A percentile compares a stretch with the other conserved stretches of the same genome.
These are phyloP conservation scores for Mycogone perniciosa DNA, from an alignment of 2,329 filamentous ascomycete genomes.

Conservation along the genomic window DNA sequence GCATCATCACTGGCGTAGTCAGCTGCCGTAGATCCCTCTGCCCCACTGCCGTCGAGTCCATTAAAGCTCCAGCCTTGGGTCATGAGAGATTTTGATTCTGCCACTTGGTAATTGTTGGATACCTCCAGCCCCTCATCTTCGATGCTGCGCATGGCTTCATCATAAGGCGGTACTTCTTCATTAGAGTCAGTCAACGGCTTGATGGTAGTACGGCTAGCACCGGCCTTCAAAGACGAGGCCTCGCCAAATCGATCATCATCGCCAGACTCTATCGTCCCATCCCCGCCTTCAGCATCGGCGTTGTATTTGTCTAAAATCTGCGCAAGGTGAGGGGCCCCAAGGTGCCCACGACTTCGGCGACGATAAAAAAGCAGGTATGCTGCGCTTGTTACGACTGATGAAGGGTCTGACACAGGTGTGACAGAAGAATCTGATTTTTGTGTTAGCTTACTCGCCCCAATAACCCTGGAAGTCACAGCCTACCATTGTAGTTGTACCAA, in stretches of 20 bases:
- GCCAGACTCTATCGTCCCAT: constrained; percentile 53
- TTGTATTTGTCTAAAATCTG: constrained; percentile 61
- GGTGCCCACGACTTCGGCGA: constrained; percentile 65
- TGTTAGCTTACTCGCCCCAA: constrained; percentile 32
- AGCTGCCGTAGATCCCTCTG: constrained; percentile 26
- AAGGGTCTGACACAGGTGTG: constrained; percentile 51
- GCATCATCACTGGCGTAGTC: constrained; percentile 39
- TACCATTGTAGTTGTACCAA: constrained; percentile 98
- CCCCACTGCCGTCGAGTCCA: constrained; percentile 27
- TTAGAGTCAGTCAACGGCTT: constrained; percentile 21
- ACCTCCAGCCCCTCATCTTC: constrained; percentile 45
- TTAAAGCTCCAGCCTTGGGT: constrained; percentile 43
- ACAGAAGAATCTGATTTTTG: constrained; percentile 63
- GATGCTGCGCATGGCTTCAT: constrained; percentile 29
- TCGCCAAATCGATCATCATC: constrained; percentile 59
- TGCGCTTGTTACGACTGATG: constrained; percentile 61
- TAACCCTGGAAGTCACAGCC: constrained; percentile 25
- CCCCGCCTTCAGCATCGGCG: constrained; percentile 42
- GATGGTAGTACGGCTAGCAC: constrained; percentile 18
- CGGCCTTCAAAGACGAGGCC: not conserved
- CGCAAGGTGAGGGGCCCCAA: constrained; percentile 73
- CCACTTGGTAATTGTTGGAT: constrained; percentile 26
- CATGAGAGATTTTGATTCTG: constrained; percentile 27
- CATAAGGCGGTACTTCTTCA: constrained; percentile 30
- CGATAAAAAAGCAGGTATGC: constrained; percentile 97